Conservation (phyloP, 2,329 filamentous ascomycete genomes). For the Fragosphaeria purpurea region DNA sequence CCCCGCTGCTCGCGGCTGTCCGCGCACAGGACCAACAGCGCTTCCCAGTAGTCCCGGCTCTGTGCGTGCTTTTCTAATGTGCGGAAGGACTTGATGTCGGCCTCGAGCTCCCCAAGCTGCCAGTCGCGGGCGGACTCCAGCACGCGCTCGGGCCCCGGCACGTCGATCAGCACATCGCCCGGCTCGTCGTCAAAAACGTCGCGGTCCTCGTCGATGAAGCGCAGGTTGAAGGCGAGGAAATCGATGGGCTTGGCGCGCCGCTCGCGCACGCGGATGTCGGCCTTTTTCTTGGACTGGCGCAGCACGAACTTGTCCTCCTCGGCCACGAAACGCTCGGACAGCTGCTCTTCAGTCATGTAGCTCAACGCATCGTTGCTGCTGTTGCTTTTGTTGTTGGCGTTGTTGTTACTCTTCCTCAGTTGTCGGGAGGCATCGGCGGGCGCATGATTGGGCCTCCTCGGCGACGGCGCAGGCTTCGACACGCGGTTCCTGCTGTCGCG, state of each 20-base stretch:
- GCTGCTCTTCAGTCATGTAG: conserved; percentile 60
- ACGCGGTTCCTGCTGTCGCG: conserved; percentile 46
- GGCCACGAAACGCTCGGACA: conserved; percentile 74
- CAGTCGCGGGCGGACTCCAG: conserved; percentile 57
- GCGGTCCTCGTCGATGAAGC: conserved; percentile 75
- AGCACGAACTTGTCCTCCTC: conserved; percentile 94
- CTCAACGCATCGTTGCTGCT: conserved; percentile 11
- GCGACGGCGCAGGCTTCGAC: conserved; percentile 27
- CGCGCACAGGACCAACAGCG: conserved; percentile 73
- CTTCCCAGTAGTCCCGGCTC: conserved; percentile 88
- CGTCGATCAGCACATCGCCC: conserved; percentile 58
- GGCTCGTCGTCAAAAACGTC: conserved; percentile 82
- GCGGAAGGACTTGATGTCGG: conserved; percentile 71
- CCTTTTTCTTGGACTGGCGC: conserved; percentile 96
- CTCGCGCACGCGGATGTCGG: conserved; percentile 85
- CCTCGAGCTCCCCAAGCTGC: conserved; percentile 66
- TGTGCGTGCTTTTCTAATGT: conserved; percentile 66
- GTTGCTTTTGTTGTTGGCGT: not conserved
- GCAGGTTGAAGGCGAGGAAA: conserved; percentile 81
- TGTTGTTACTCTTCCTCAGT: conserved; percentile 8
- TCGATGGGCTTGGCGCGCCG: conserved; percentile 87
- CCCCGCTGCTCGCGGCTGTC: conserved; percentile 61
- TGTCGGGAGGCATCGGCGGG: too few relatives aligned
- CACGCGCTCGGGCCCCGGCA: conserved; percentile 72
- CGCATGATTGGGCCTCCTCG: conserved; percentile 12